phyloP scores from a whole-genome alignment of 108 stramenopile genomes.

The Cyclotella sp. region DNA sequence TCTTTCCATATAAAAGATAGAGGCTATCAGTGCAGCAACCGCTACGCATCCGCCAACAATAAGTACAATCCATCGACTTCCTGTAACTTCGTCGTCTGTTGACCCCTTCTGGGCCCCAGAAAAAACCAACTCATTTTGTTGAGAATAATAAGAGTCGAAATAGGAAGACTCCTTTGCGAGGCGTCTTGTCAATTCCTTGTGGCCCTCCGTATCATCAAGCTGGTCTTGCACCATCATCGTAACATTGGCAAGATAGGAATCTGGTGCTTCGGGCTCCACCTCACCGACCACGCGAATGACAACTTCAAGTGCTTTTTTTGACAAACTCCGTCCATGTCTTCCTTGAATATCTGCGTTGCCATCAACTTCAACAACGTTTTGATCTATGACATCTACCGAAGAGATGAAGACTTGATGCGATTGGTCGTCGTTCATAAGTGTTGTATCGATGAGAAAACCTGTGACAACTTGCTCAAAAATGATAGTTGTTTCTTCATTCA shows the following conservation, averaged over 20 bases:
- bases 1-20: conserved; percentile 8
- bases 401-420: conserved; percentile 3
- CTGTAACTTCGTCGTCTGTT: not conserved
- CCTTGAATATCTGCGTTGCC: not conserved
- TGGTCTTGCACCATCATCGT: conserved; percentile 4
- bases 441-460: conserved; percentile 12
- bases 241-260: conserved; percentile 1
- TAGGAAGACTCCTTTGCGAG: conserved; percentile 16
- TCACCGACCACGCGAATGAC: conserved; percentile 3
- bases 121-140: conserved; percentile 21
- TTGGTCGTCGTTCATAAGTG: not conserved
- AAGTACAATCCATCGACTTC: conserved; percentile 2
- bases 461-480: conserved; percentile 23
- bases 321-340: not conserved
- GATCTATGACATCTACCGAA: conserved; percentile 12
- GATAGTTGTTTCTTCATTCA: conserved; percentile 9
- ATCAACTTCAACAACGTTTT: not conserved
- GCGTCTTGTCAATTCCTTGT: conserved; percentile 11
- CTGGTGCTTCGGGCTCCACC: conserved; percentile 3
- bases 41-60: conserved; percentile 17
- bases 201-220: not conserved
- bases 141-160: conserved; percentile 8
- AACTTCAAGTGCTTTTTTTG: conserved; percentile 4
- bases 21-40: conserved; percentile 9
- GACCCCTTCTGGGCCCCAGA: not conserved